These are phyloP conservation scores for Purpureocillium lavendulum DNA, from an alignment of 2,329 filamentous ascomycete species.

Conservation along the genomic window DNA sequence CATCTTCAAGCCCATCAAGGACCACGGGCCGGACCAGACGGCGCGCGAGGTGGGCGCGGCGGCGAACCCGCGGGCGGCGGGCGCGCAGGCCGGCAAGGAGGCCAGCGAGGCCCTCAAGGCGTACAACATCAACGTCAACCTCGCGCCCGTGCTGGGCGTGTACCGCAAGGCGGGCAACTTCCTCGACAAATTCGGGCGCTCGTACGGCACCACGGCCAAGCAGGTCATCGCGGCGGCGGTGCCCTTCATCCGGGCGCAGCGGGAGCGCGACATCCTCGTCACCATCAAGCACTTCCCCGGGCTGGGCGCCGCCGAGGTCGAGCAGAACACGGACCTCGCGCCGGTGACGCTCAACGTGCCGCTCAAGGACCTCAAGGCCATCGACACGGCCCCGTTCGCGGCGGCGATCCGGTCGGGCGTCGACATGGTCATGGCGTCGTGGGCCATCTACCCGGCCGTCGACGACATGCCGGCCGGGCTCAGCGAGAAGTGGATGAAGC, in stretches of 20 bases:
- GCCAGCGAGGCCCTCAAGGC: constrained; percentile 2
- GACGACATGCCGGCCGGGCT: constrained; percentile 2
- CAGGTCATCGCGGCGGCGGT: constrained; percentile 6
- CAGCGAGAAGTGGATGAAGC: constrained; percentile 7
- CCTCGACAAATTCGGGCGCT: constrained; percentile 1
- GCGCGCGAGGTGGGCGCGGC: constrained; percentile 4
- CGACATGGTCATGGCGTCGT: constrained; percentile 1
- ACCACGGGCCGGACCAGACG: constrained; percentile 2
- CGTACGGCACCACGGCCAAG: constrained; percentile 1
- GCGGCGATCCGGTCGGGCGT: constrained; percentile 7
- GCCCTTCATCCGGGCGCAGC: constrained; percentile 8
- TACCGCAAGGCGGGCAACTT: constrained; percentile 6
- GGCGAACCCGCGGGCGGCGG: constrained; percentile 1
- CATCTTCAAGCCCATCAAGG: constrained; percentile 4
- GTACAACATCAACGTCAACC: constrained; percentile 4
- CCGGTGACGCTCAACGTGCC: constrained; percentile 3
- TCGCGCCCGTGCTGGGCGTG: constrained; percentile 3
- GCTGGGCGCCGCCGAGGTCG: constrained; percentile 5
- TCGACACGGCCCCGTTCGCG: constrained; percentile 4
- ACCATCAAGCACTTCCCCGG: constrained; percentile 8
- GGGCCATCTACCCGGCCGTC: too few relatives aligned
- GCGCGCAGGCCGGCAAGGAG: constrained; percentile 4
- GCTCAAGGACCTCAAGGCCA: not conserved
- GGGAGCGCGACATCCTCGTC: constrained; percentile 3
- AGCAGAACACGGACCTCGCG: constrained; percentile 5